phyloP scores from a whole-genome alignment of 495 filamentous ascomycete genomes.

The Schizothecium vesticola region DNA sequence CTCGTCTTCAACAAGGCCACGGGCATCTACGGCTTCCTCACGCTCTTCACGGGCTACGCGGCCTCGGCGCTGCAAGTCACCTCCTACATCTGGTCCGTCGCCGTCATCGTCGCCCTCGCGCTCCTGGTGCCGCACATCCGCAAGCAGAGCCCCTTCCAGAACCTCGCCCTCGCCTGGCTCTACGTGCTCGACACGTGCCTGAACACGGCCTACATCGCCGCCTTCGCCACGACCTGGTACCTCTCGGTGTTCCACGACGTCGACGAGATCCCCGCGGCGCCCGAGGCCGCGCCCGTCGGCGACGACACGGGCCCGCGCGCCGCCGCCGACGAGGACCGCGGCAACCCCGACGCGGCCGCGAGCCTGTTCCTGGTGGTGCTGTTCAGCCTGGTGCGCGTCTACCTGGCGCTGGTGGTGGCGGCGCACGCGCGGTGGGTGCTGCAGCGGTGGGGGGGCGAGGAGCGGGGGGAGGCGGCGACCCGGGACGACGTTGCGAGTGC shows the following conservation, averaged over 20 bases:
- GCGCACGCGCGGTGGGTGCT: conserved; percentile 71
- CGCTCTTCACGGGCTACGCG: conserved; percentile 64
- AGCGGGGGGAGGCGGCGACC: conserved; percentile 27
- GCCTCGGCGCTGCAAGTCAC: conserved; percentile 63
- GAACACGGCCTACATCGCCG: conserved; percentile 70
- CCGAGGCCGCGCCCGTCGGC: conserved; percentile 17
- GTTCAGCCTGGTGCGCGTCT: conserved; percentile 67
- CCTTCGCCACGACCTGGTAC: conserved; percentile 82
- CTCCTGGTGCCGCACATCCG: conserved; percentile 67
- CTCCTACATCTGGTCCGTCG: conserved; percentile 79
- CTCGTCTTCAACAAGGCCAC: conserved; percentile 83
- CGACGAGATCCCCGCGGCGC: conserved; percentile 7
- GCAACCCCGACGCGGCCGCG: conserved; percentile 64
- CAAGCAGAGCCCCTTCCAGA: conserved; percentile 60
- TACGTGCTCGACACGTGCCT: conserved; percentile 75
- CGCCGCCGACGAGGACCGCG: conserved; percentile 37
- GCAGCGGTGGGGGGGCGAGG: conserved; percentile 50
- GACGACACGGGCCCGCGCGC: conserved; percentile 2
- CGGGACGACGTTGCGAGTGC: conserved; percentile 34
- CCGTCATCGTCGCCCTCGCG: conserved; percentile 55
- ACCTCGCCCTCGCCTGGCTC: conserved; percentile 65
- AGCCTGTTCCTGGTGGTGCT: conserved; percentile 66
- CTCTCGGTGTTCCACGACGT: conserved; percentile 50
- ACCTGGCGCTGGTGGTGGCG: conserved; percentile 74
- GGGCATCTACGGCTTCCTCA: conserved; percentile 82